Base-by-base conservation (phyloP, 23 red algal species). In the Cyanidiococcus yangmingshanensis region DNA sequence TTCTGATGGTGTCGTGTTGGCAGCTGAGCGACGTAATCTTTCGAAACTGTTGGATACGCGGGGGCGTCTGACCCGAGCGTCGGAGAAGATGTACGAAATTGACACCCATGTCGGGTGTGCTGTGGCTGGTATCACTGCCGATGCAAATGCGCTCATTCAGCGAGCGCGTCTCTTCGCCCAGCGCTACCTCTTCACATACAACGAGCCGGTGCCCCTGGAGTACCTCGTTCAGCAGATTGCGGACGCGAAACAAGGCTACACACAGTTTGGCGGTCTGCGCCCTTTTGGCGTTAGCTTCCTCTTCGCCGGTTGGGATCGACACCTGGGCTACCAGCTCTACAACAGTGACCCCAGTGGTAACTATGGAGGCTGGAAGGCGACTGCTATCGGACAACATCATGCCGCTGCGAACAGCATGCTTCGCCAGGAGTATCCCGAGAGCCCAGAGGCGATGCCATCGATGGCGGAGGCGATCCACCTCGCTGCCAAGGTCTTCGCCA, bases 11-110 rank as follows among this genome's bases (percentile, higher is more conserved):
- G 86, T 98, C 15, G 94, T 98, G 0, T 74, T 98, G 2, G 94
- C 94, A 25, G 94, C 88, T 1, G 94, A 98, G 77, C 88, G 87
- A 79, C 90, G 90, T 67, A 88, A 87, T n/a, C 78, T 88, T 2
- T 98, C 94, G 24, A 98, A 98, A 80, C 88, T 98, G 25, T 38
- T 98, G 39, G 94, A 98, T 57, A 84, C 80, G 25, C 15, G 63
- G 7, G 32, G n/a, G 3, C 63, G 63, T 29, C 15, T 35, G 15
- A 35, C 63, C 32, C 63, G 63, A 25, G 79, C 81, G 57, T 92
- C 94, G 30, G 94, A 98, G 79, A 98, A 98, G 77, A 98, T 98
- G 94, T 98, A 98, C 82, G 87, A 86, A 38, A 86, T 98, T 39
- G 94, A 98, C 74, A 74, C 76, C 37, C 94, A 98, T 74, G 74